Conservation (phyloP, 179 eudicot genomes). For the Patellifolia procumbens region DNA sequence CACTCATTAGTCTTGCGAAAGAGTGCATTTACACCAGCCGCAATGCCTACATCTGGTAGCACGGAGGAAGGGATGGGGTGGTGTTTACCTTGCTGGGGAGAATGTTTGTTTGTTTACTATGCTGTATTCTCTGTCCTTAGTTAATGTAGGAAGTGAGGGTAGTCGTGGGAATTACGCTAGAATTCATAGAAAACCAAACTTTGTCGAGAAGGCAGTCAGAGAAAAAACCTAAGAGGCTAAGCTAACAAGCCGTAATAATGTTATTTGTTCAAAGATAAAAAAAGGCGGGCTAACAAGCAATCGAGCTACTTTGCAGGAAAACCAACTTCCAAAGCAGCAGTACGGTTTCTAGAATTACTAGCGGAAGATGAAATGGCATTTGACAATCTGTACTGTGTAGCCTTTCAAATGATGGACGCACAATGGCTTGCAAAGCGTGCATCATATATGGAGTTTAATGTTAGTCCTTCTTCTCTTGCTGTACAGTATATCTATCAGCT, state of each 20-base stretch:
- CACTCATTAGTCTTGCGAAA: not conserved
- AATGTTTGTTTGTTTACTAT: not conserved
- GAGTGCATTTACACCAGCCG: not conserved
- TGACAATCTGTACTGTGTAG: constrained; percentile 82
- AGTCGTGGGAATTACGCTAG: not conserved
- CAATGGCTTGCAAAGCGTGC: constrained; percentile 99
- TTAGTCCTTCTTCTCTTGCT: constrained; percentile 25
- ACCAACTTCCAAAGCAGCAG: constrained; percentile 63
- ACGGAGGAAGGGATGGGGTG: not conserved
- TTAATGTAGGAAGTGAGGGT: not conserved
- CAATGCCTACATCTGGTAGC: not conserved
- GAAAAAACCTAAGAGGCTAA: not conserved
- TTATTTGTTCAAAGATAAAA: not conserved
- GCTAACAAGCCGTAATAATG: not conserved
- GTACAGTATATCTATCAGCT: not conserved
- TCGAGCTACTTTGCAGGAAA: constrained; percentile 52
- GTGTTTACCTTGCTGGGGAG: not conserved
- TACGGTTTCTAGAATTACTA: constrained; percentile 69
- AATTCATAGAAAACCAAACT: not conserved
- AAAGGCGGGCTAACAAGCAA: not conserved
- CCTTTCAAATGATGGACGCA: constrained; percentile 92
- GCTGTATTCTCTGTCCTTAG: not conserved
- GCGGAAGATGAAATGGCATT: constrained; percentile 86
- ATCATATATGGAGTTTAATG: constrained; percentile 96
- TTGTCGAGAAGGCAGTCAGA: not conserved